A percentile compares a stretch with the other conserved stretches of the same genome.
Evolutionary conservation across 345 rosid species (phyloP).

Genomic region (Eutrema heterophyllum): DNA sequence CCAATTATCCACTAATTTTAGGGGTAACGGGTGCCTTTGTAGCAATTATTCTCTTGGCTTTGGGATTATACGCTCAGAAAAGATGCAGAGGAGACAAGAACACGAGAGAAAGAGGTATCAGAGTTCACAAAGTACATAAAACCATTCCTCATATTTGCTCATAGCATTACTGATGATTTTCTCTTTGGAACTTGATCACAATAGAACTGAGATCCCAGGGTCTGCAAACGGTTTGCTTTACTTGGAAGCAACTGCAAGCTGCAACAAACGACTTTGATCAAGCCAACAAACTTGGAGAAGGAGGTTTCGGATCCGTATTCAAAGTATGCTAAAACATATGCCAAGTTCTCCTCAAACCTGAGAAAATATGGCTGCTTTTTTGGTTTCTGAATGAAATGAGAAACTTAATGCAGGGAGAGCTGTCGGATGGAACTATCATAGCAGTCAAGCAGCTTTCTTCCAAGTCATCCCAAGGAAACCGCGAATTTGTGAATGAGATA

Average conservation of each 20-base stretch:
- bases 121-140: too few relatives aligned
- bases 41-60: too few relatives aligned
- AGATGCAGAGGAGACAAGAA: too few relatives aligned
- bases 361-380: neutral
- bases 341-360: neutral
- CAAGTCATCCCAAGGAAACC: constrained; percentile 39
- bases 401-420: neutral
- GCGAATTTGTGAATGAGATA: constrained; percentile 40
- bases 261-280: constrained; percentile 23
- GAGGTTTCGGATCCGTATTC: constrained; percentile 25
- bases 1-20: too few relatives aligned
- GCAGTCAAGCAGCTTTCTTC: constrained; percentile 44
- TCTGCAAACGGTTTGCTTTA: neutral
- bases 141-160: too few relatives aligned
- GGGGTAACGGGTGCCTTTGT: too few relatives aligned
- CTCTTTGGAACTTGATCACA: neutral
- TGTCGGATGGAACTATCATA: constrained; percentile 21
- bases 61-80: too few relatives aligned
- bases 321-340: neutral
- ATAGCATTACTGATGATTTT: neutral
- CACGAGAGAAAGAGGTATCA: too few relatives aligned
- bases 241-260: constrained; percentile 19
- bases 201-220: neutral
- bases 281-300: constrained; percentile 29
- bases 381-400: neutral